A percentile compares a stretch with the other conserved stretches of the same genome.
Conservation (phyloP, 2,329 filamentous ascomycete genomes). For the Chaetothyriales sp. region DNA sequence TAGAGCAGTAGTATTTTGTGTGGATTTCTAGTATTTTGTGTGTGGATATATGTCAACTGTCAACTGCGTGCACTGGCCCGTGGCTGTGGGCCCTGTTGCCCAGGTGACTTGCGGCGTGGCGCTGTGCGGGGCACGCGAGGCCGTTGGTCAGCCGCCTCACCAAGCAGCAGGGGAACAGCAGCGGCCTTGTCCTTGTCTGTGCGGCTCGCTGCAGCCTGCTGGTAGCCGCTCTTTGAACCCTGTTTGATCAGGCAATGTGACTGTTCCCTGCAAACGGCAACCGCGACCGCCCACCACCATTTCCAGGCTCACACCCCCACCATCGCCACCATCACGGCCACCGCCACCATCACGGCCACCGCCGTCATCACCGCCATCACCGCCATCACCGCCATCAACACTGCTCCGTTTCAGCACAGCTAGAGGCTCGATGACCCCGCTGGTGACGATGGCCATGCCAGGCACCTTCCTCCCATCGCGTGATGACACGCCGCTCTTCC, state of each 20-base stretch:
- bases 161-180: neutral
- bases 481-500: neutral
- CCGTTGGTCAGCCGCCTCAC: neutral
- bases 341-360: no score
- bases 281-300: no score
- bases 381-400: neutral
- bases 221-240: neutral
- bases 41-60: no score
- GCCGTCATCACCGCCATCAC: no score
- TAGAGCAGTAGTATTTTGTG: no score
- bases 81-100: neutral
- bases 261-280: neutral
- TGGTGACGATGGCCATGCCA: constrained; percentile 1
- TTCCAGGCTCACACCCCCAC: no score
- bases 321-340: no score
- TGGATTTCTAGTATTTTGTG: no score
- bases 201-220: neutral
- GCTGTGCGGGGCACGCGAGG: neutral
- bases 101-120: neutral
- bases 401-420: neutral
- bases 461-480: constrained; percentile 8
- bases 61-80: neutral
- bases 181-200: neutral
- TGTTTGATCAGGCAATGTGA: neutral
- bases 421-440: neutral